Conservation (phyloP, 2,329 filamentous ascomycete species). For the Penicillium digitatum region DNA sequence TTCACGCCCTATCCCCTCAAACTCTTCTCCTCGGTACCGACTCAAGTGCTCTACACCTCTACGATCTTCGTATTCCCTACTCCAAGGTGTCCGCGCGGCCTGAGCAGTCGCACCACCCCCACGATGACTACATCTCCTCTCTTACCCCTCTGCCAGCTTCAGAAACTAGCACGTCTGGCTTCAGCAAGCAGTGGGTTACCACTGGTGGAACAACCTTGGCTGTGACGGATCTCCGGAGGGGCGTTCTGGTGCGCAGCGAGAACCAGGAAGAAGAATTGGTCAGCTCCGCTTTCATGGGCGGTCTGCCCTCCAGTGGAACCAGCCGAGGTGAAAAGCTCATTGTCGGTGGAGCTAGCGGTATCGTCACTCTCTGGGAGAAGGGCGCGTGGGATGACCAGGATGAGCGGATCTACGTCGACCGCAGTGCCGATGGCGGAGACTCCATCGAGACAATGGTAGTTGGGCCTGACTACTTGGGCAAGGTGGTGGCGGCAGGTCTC, state of each 20-base stretch:
- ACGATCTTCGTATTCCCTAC: constrained; percentile 68
- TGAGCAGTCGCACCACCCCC: constrained; percentile 75
- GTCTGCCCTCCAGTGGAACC: constrained; percentile 62
- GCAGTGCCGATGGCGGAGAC: constrained; percentile 61
- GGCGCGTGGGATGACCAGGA: constrained; percentile 95
- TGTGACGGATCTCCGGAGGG: constrained; percentile 80
- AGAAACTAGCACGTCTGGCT: constrained; percentile 77
- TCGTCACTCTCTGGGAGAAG: constrained; percentile 89
- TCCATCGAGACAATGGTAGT: constrained; percentile 74
- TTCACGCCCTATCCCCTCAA: constrained; percentile 82
- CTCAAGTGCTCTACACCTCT: constrained; percentile 80
- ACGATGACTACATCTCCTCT: constrained; percentile 89
- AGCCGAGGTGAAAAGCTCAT: constrained; percentile 72
- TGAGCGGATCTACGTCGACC: constrained; percentile 75
- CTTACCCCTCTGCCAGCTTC: constrained; percentile 78
- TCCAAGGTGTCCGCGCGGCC: constrained; percentile 59
- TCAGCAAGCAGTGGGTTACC: constrained; percentile 90
- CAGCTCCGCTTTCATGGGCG: constrained; percentile 73
- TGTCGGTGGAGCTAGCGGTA: constrained; percentile 72
- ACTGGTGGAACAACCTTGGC: constrained; percentile 89
- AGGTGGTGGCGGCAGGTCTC: constrained; percentile 70
- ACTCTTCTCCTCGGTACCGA: constrained; percentile 86
- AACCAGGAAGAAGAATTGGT: constrained; percentile 93
- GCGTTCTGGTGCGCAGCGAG: constrained; percentile 82
- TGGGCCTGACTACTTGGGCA: constrained; percentile 66